Base-by-base conservation (phyloP, 768 basidiomycete species). In the Ephemerocybe angulata region DNA sequence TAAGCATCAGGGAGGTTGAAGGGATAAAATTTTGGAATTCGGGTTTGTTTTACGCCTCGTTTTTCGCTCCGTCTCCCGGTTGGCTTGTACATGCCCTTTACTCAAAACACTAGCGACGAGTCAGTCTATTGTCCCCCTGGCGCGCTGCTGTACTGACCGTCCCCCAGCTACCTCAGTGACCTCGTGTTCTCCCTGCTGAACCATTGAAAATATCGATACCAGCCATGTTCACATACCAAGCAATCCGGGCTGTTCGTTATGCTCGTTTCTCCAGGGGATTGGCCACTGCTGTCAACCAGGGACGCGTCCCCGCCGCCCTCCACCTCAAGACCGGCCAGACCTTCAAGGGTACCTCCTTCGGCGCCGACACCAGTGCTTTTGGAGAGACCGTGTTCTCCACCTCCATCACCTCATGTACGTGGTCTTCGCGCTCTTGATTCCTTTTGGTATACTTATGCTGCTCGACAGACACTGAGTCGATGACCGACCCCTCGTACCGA, bases 361-460 rank as follows among this genome's bases (percentile, higher is more conserved):
- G 97, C 59, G 86, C 90, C 24, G 85, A 86, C 41, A 85, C 78
- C 64, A 93, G 90, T 65, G 83, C 86, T 52, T 98, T 83, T 73
- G 97, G 97, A 51, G 97, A 99, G 78, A 97, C 96, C 1, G 97
- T 99, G 27, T 99, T 99, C 72, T 96, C 93, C 13, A 99, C 97
- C 29, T 95, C 93, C 40, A 99, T 99, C 69, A 99, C 97, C 1
- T 97, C 94, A 37, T 99, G 94, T 93, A 58, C 62, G 89, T 77
- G 8, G 3, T 44, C 54, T 50, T 21, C 28, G 12, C 31, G 27
- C 50, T 6, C 46, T 17, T 28, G 53, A 30, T 12, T 15, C 30
- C n/a, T n/a, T n/a, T n/a, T n/a, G n/a, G n/a, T n/a, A n/a, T n/a
- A 53, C 58, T 42, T 4, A 46, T 51, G 33, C 59, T 56, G 22